These are phyloP conservation scores for Porcisia deanei DNA, from an alignment of 208 protist species.

Conservation along the genomic window DNA sequence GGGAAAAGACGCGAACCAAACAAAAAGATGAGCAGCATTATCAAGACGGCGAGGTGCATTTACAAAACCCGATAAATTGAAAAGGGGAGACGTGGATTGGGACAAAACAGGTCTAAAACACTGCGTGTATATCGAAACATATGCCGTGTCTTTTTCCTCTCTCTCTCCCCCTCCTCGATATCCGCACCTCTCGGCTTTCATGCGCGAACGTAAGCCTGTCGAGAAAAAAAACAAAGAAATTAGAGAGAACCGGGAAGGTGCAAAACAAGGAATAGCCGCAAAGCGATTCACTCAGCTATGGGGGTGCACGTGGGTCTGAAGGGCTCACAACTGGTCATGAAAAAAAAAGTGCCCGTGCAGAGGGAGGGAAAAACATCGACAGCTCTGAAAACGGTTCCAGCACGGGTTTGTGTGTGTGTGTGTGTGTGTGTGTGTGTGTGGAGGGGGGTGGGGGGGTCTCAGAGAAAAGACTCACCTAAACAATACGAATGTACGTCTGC, in stretches of 20 bases:
- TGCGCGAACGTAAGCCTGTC: neutral
- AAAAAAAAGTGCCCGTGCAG: neutral
- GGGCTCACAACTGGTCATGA: neutral
- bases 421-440: neutral
- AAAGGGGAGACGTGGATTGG: no score
- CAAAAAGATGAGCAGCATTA: neutral
- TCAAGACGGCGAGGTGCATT: no score
- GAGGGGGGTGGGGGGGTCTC: neutral
- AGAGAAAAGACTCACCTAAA: neutral
- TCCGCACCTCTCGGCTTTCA: neutral
- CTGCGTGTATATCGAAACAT: neutral
- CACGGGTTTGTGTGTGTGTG: no score
- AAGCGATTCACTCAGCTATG: neutral
- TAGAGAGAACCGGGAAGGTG: neutral
- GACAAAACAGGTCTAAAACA: no score
- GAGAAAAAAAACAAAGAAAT: neutral
- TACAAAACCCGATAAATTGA: no score
- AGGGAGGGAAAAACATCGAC: neutral
- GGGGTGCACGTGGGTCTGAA: neutral
- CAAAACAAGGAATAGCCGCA: neutral
- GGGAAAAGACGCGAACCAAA: neutral
- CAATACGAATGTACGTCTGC: neutral
- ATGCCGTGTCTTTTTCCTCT: neutral
- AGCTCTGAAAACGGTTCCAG: neutral
- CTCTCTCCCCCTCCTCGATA: neutral